Conservation (phyloP, 768 basidiomycete genomes). For the Boletellus emodensis region DNA sequence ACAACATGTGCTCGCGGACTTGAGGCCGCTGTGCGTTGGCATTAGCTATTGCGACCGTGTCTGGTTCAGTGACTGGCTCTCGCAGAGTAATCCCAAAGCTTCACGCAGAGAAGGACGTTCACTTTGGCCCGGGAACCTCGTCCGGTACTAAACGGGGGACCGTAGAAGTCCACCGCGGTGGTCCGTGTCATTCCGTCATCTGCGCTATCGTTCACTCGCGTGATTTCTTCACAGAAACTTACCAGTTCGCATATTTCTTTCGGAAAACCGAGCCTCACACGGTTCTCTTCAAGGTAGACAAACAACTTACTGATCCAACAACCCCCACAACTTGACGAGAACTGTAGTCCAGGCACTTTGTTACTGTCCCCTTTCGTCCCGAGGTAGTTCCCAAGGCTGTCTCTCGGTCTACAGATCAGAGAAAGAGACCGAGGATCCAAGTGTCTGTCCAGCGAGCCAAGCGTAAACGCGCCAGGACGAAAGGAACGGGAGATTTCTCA, state of each 20-base stretch:
- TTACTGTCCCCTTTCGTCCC: constrained; percentile 26
- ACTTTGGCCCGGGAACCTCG: constrained; percentile 36
- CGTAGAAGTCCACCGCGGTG: constrained; percentile 82
- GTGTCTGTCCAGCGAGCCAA: constrained; percentile 7
- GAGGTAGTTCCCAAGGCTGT: constrained; percentile 19
- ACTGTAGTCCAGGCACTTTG: constrained; percentile 41
- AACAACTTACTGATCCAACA: background rate
- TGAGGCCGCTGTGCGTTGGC: constrained; percentile 60
- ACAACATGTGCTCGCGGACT: constrained; percentile 75
- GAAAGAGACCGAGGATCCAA: constrained; percentile 13
- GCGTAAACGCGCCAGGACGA: constrained; percentile 38
- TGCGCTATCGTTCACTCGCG: constrained; percentile 3
- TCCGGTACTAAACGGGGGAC: constrained; percentile 60
- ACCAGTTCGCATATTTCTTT: constrained; percentile 90
- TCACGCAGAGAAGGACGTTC: constrained; percentile 50
- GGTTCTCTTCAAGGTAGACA: constrained; percentile 72
- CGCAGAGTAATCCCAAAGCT: constrained; percentile 66
- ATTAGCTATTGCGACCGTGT: background rate
- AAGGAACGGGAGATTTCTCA: constrained; percentile 32
- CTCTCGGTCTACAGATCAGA: background rate
- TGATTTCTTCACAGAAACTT: constrained; percentile 51
- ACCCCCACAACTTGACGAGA: background rate
- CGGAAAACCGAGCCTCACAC: constrained; percentile 80
- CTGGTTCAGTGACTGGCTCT: background rate
- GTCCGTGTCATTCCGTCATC: constrained; percentile 34